These are phyloP conservation scores for Persicaria tinctoria DNA, from an alignment of 148 eudicot species.

Conservation along the genomic window DNA sequence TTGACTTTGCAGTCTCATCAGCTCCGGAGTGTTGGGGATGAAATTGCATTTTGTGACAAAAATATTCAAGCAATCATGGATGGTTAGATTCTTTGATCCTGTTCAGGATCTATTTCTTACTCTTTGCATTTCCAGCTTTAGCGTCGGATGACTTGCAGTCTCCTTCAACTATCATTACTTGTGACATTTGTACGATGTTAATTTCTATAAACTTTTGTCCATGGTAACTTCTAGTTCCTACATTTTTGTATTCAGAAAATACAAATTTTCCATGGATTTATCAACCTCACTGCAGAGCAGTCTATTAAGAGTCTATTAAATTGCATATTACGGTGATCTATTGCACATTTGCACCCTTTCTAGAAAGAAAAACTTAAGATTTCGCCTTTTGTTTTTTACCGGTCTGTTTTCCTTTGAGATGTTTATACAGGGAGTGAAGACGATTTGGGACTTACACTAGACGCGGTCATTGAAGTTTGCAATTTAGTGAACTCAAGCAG, in stretches of 20 bases:
- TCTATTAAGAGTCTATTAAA: too few species aligned
- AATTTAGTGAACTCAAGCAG: conserved; percentile 21
- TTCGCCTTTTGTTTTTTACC: neutral
- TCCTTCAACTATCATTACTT: neutral
- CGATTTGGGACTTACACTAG: conserved; percentile 36
- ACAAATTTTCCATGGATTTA: neutral
- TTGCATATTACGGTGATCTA: neutral
- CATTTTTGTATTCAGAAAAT: neutral
- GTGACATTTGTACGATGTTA: neutral
- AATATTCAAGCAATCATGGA: conserved; percentile 33
- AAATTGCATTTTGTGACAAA: conserved; percentile 43
- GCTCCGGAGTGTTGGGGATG: conserved; percentile 32
- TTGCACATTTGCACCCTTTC: neutral
- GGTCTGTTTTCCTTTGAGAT: neutral
- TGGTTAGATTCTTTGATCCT: conserved; percentile 28
- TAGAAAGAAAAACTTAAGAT: neutral
- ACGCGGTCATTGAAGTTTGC: conserved; percentile 43
- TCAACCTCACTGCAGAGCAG: too few species aligned
- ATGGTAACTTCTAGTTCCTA: neutral
- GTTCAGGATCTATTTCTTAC: conserved; percentile 3
- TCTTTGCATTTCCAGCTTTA: neutral
- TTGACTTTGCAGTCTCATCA: conserved; percentile 34
- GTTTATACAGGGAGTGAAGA: conserved; percentile 35
- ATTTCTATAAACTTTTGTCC: neutral
- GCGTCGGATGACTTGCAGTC: neutral